Evolutionary conservation across 768 basidiomycete genomes (phyloP).

Genomic region (Butyriboletus loyo): DNA sequence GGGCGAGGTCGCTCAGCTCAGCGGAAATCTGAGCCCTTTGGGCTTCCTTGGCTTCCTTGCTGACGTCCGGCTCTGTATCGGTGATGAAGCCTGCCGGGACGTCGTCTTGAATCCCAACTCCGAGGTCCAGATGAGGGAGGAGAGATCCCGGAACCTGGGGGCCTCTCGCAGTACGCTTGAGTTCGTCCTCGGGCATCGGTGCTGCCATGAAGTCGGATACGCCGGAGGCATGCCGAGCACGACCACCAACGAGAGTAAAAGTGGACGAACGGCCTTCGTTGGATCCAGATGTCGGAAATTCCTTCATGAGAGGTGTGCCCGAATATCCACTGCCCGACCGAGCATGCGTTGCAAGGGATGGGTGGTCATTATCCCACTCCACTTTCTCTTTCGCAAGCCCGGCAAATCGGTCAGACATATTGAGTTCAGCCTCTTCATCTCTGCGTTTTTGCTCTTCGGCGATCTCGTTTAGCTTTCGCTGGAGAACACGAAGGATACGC

Average conservation of each 20-base stretch:
- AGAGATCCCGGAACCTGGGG: conserved; percentile 49
- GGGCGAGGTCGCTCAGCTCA: conserved; percentile 53
- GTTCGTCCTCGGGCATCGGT: conserved; percentile 59
- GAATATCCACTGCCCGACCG: conserved; percentile 65
- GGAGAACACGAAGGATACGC: conserved; percentile 77
- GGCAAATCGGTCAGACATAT: conserved; percentile 67
- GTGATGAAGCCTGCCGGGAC: conserved; percentile 71
- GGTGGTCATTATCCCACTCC: conserved; percentile 88
- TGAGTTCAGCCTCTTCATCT: conserved; percentile 73
- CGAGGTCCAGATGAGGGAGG: conserved; percentile 73
- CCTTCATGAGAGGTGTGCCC: conserved; percentile 64
- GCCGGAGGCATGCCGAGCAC: conserved; percentile 60
- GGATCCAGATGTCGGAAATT: conserved; percentile 50
- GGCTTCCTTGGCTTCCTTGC: conserved; percentile 30
- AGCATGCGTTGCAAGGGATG: conserved; percentile 55
- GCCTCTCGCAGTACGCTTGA: conserved; percentile 47
- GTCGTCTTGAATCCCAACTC: conserved; percentile 68
- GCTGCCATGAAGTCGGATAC: conserved; percentile 73
- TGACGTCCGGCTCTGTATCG: conserved; percentile 34
- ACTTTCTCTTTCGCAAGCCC: conserved; percentile 65
- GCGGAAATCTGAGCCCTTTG: conserved; percentile 37
- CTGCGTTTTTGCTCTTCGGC: conserved; percentile 66
- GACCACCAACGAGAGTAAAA: conserved; percentile 50
- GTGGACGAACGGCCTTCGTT: conserved; percentile 41
- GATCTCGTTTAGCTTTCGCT: conserved; percentile 77